Evolutionary conservation across 257 asterid genomes (phyloP), one percentile per base, ranked within the genome.

Genomic region (Ligustrum vulgare): DNA sequence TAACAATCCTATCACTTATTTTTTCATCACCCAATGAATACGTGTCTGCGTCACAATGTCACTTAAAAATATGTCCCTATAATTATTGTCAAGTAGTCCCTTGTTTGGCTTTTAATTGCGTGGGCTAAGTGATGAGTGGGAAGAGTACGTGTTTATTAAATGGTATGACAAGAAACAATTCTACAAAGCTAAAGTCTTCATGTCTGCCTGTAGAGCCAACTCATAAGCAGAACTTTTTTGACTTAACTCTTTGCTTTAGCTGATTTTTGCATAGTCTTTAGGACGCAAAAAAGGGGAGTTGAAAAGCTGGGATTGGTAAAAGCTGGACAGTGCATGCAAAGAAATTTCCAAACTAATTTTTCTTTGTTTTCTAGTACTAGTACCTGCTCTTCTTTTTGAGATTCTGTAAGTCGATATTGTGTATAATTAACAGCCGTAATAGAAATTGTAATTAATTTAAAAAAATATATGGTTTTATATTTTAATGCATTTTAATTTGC

Each of bases 131-230:
- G 3, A 13, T 6, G 39, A 37, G n/a, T n/a, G 18, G 10, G 8
- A 6, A 16, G 62, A n/a, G 22, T 7, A n/a, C n/a, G n/a, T 47
- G 43, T 68, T 39, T 34, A 32, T 15, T 35, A 15, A 49, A 11
- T 39, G 33, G 73, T 36, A 75, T n/a, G 72, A 76, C 70, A 67
- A 58, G 80, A 69, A 69, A 56, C 80, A 76, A 37, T 33, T 37
- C 49, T 23, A 22, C 18, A 69, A 69, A 76, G 79, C 70, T 16
- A 74, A 67, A 23, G 68, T 39, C 13, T 75, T 69, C 75, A 25
- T 76, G 80, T 75, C 79, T 34, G 39, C 34, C 15, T 49, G 32
- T 56, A 75, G 51, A 9, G 34, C 33, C 56, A 76, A 76, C 49
- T 68, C 63, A 18, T 34, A 22, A 32, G 12, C 5, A 60, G 20